These are phyloP conservation scores for Beauveria rudraprayagi DNA, from an alignment of 2,329 filamentous ascomycete genomes.

Conservation along the genomic window DNA sequence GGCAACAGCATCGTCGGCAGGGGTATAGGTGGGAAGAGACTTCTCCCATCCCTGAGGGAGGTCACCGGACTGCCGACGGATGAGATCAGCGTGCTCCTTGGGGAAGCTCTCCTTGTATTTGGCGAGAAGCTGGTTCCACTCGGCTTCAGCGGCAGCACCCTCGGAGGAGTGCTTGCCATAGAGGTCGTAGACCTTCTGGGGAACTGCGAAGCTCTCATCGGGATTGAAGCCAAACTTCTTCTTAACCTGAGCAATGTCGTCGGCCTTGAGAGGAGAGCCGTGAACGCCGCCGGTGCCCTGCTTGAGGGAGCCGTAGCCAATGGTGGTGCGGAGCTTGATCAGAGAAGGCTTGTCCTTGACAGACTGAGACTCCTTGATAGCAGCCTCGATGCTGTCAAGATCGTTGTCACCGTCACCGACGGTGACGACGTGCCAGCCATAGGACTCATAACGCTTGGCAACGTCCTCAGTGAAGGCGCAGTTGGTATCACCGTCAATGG, in stretches of 20 bases:
- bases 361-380: slow-evolving; percentile 74
- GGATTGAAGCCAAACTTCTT: slow-evolving; percentile 93
- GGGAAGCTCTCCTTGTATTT: slow-evolving; percentile 77
- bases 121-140: slow-evolving; percentile 90
- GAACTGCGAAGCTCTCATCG: slow-evolving; percentile 83
- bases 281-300: slow-evolving; percentile 94
- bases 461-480: slow-evolving; percentile 97
- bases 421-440: slow-evolving; percentile 86
- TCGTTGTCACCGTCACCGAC: slow-evolving; percentile 87
- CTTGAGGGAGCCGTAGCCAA: slow-evolving; percentile 88
- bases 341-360: slow-evolving; percentile 95
- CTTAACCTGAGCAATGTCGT: slow-evolving; percentile 93
- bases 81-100: slow-evolving; percentile 70
- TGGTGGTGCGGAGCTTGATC: slow-evolving; percentile 95
- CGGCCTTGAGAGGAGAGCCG: slow-evolving; percentile 89
- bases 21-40: slow-evolving; percentile 81
- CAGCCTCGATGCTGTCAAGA: slow-evolving; percentile 77
- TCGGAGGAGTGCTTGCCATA: slow-evolving; percentile 79
- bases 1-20: slow-evolving; percentile 74
- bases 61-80: slow-evolving; percentile 69
- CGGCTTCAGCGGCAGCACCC: slow-evolving; percentile 81
- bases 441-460: slow-evolving; percentile 86
- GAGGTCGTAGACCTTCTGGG: slow-evolving; percentile 87
- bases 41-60: slow-evolving; percentile 97
- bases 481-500: slow-evolving; percentile 89